A percentile compares a stretch with the other conserved stretches of the same genome.
These are phyloP conservation scores for Naegleria gruberi DNA, from an alignment of 208 protist species.

Conservation along the genomic window DNA sequence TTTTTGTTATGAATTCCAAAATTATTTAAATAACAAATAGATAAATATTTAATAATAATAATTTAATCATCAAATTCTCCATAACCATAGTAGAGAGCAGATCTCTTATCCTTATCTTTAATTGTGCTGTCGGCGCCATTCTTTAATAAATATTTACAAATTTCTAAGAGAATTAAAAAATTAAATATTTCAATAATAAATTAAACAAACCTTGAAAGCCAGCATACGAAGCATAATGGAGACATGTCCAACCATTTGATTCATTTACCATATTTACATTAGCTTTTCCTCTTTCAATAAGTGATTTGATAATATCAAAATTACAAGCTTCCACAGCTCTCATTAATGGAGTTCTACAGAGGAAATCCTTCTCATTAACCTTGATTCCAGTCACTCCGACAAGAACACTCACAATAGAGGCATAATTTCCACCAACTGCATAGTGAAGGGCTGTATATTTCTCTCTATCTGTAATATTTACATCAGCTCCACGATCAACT, in stretches of 20 bases:
- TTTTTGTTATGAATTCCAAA: no score
- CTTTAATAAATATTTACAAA: conserved; percentile 11
- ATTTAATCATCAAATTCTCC: neutral
- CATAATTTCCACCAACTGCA: neutral
- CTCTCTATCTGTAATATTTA: conserved; percentile 16
- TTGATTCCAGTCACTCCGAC: neutral
- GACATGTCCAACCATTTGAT: neutral
- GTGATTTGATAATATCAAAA: neutral
- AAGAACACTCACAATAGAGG: neutral
- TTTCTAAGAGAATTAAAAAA: neutral
- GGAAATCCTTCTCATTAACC: neutral
- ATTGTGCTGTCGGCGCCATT: neutral
- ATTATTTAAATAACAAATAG: no score
- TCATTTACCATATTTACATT: conserved; percentile 8
- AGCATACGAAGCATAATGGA: conserved; percentile 7
- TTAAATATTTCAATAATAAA: neutral
- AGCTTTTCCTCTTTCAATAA: neutral
- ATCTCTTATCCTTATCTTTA: neutral
- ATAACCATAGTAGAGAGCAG: conserved; percentile 9
- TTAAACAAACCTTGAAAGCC: neutral
- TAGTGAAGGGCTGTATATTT: conserved; percentile 20
- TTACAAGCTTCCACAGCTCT: neutral
- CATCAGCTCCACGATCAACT: neutral
- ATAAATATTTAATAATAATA: neutral
- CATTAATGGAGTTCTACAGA: neutral